These are phyloP conservation scores for Jacaranda copaia DNA, from an alignment of 257 asterid species.

Conservation along the genomic window DNA sequence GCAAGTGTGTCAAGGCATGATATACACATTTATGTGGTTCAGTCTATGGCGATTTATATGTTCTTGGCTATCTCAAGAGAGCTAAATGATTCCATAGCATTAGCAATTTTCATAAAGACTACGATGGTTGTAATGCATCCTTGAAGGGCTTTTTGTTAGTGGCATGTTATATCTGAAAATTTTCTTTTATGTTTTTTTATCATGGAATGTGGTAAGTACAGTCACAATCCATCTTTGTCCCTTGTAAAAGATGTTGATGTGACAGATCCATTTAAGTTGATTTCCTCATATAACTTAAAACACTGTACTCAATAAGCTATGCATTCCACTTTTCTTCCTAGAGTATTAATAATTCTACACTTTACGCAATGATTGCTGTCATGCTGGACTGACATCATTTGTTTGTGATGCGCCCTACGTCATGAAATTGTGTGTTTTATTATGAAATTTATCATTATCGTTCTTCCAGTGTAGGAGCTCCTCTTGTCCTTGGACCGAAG, in stretches of 20 bases:
- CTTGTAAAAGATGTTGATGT: neutral
- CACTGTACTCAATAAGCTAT: no score
- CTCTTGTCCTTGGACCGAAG: slow-evolving; percentile 59
- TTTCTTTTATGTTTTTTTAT: neutral
- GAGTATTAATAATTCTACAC: slow-evolving; percentile 1
- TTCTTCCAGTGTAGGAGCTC: slow-evolving; percentile 64
- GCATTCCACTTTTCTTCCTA: neutral
- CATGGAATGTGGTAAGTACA: neutral
- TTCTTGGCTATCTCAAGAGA: neutral
- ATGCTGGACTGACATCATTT: neutral
- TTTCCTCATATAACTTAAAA: neutral
- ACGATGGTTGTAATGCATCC: slow-evolving; percentile 11
- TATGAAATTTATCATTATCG: slow-evolving; percentile 37
- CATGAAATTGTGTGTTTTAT: slow-evolving; percentile 3
- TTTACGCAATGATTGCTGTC: slow-evolving; percentile 9
- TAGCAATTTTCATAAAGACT: neutral
- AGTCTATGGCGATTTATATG: neutral
- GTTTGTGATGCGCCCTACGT: neutral
- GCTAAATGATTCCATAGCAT: neutral
- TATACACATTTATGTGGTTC: neutral
- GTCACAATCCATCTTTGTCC: slow-evolving; percentile 4
- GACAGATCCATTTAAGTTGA: neutral
- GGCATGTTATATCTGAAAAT: neutral
- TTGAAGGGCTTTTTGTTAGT: neutral
- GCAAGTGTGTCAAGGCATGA: slow-evolving; percentile 12